Evolutionary conservation across 2,329 filamentous ascomycete genomes (phyloP), one percentile per base, ranked within the genome.

Genomic region (Verruconis gallopava): DNA sequence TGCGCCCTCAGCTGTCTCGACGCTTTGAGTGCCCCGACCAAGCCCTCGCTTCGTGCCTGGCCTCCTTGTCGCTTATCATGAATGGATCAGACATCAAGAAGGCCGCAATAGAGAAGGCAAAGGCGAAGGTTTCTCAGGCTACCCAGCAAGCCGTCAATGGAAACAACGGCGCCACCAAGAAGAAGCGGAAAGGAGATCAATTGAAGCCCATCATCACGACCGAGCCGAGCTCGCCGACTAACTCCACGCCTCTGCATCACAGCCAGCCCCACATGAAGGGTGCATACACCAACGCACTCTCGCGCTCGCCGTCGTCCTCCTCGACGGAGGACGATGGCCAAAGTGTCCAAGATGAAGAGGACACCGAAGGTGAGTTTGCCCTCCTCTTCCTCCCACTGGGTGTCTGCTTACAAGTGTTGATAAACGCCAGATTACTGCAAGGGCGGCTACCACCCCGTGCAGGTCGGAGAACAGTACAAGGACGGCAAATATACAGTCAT

Each of bases 381-480:
- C 25, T 30, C n/a, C n/a, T 30, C 9, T 30, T 30, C 25, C 25
- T 30, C 25, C n/a, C 25, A 30, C 25, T 30, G 25, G 9, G n/a
- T n/a, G n/a, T 9, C 9, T 9, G 6, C 6, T 30, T 9, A 9
- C n/a, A 30, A 30, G 9, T 30, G 25, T 30, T 30, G 25, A n/a
- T n/a, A n/a, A n/a, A n/a, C n/a, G n/a, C n/a, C 25, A 30, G 91
- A 98, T 64, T 98, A 98, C 69, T 95, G 89, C 75, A 96, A 96
- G 66, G 91, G 91, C 55, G 91, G 91, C 47, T 98, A 96, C 63
- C 91, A 98, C 59, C 91, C 91, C 2, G 91, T 98, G 38, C 74
- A 78, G 54, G 81, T 96, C 46, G 91, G 91, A 54, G 91, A 98
- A 66, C 82, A 86, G 57, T 96, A 95, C 74, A 96, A 96, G 62